Conservation (phyloP, 805 yeast species). For the Spathaspora arborariae region DNA sequence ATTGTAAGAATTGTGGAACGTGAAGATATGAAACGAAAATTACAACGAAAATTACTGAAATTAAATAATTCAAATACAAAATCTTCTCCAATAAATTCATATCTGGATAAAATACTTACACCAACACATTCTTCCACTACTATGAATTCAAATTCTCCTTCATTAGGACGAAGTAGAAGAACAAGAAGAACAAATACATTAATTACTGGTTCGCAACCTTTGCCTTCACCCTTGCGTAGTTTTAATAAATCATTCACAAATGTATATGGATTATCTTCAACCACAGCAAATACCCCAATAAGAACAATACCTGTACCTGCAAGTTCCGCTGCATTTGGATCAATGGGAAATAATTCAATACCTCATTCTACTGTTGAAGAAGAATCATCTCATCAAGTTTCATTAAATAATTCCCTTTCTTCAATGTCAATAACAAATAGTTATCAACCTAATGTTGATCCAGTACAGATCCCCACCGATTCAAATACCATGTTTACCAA, state of each 20-base stretch:
- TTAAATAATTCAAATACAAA: constrained; percentile 11
- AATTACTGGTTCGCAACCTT: constrained; percentile 88
- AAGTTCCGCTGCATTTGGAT: not conserved
- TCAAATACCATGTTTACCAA: not conserved
- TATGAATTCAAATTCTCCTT: constrained; percentile 25
- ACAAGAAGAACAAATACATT: constrained; percentile 72
- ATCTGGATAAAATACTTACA: not conserved
- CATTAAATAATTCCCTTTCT: constrained; percentile 35
- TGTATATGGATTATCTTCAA: constrained; percentile 31
- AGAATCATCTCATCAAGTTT: constrained; percentile 1
- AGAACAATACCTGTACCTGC: constrained; percentile 11
- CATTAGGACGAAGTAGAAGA: constrained; percentile 43
- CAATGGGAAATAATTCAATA: not conserved
- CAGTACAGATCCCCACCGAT: constrained; percentile 15
- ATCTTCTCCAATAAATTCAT: constrained; percentile 3
- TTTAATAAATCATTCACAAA: constrained; percentile 38
- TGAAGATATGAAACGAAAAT: constrained; percentile 48
- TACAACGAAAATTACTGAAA: constrained; percentile 39
- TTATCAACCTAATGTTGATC: constrained; percentile 13
- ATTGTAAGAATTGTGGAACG: constrained; percentile 66
- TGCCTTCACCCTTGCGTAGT: constrained; percentile 82
- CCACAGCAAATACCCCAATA: constrained; percentile 40
- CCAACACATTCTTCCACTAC: constrained; percentile 1
- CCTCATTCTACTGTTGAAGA: not conserved
- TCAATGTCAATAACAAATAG: constrained; percentile 39